Evolutionary conservation across 2,329 filamentous ascomycete genomes (phyloP).

Genomic region (Neofusicoccum laricinum): DNA sequence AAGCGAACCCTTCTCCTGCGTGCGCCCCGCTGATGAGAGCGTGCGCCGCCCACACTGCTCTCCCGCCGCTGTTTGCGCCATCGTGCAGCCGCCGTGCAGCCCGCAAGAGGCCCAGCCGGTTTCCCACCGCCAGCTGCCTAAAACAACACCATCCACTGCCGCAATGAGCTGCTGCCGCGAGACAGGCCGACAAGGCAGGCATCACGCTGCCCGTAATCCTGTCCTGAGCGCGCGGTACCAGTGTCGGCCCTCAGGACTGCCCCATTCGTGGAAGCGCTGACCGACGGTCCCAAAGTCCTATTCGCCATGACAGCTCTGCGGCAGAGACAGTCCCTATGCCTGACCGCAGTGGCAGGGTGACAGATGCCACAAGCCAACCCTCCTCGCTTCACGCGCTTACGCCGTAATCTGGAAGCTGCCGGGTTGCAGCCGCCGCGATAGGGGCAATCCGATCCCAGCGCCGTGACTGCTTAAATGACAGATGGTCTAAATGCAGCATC

Average conservation of each 20-base stretch:
- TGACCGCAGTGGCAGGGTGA: neutral
- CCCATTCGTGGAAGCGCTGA: neutral
- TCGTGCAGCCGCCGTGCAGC: constrained; percentile 21
- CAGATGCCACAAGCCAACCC: neutral
- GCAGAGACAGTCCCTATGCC: neutral
- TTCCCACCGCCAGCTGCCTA: neutral
- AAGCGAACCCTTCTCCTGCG: neutral
- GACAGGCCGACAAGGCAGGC: neutral
- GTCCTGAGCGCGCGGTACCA: neutral
- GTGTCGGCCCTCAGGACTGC: neutral
- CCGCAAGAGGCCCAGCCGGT: neutral
- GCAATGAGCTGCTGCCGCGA: neutral
- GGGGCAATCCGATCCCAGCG: neutral
- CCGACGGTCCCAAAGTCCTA: neutral
- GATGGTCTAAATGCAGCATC: neutral
- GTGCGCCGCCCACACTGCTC: neutral
- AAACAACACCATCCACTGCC: neutral
- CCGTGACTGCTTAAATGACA: neutral
- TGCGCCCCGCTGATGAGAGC: neutral
- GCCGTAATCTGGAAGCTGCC: neutral
- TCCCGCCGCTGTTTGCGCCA: constrained; percentile 28
- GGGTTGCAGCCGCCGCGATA: neutral
- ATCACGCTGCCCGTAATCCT: neutral
- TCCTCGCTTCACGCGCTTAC: constrained; percentile 16
- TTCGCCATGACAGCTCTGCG: neutral